Evolutionary conservation across 495 filamentous ascomycete genomes (phyloP).

Genomic region (Lepraria neglecta): DNA sequence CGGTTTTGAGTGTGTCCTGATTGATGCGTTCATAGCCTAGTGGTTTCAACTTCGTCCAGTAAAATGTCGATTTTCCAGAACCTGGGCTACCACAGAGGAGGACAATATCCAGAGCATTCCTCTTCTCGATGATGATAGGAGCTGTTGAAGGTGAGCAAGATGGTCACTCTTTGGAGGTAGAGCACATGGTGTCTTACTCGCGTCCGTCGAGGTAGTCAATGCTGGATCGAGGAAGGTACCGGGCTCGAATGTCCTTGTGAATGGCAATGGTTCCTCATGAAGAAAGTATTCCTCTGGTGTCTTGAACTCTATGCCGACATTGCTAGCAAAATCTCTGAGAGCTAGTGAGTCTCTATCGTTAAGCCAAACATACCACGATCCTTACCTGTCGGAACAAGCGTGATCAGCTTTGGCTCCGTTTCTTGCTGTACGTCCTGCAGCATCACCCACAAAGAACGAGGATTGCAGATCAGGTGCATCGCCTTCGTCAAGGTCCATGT

Average conservation of each 20-base stretch:
- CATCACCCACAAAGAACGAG: conserved; percentile 88
- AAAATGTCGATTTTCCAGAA: conserved; percentile 87
- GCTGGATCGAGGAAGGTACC: conserved; percentile 39
- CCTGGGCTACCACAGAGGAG: conserved; percentile 84
- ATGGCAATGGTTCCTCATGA: conserved; percentile 53
- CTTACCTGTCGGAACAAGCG: conserved; percentile 73
- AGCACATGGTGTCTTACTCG: conserved; percentile 12
- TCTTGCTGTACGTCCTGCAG: conserved; percentile 52
- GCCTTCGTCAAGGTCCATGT: conserved; percentile 58
- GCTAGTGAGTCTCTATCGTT: not conserved
- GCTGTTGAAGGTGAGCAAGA: conserved; percentile 13
- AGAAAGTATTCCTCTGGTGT: conserved; percentile 93
- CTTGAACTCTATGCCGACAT: conserved; percentile 69
- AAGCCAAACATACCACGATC: not conserved
- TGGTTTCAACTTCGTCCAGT: conserved; percentile 69
- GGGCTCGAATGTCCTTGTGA: conserved; percentile 63
- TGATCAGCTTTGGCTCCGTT: conserved; percentile 49
- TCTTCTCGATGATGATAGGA: conserved; percentile 50
- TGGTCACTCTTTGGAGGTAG: not conserved
- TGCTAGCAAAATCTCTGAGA: conserved; percentile 66
- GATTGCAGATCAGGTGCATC: conserved; percentile 56
- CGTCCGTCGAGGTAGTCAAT: conserved; percentile 27
- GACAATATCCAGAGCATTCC: conserved; percentile 64
- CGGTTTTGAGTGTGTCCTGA: conserved; percentile 82
- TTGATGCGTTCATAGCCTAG: conserved; percentile 81